Conservation (phyloP, 768 basidiomycete species). For the Tulasnella sp. region DNA sequence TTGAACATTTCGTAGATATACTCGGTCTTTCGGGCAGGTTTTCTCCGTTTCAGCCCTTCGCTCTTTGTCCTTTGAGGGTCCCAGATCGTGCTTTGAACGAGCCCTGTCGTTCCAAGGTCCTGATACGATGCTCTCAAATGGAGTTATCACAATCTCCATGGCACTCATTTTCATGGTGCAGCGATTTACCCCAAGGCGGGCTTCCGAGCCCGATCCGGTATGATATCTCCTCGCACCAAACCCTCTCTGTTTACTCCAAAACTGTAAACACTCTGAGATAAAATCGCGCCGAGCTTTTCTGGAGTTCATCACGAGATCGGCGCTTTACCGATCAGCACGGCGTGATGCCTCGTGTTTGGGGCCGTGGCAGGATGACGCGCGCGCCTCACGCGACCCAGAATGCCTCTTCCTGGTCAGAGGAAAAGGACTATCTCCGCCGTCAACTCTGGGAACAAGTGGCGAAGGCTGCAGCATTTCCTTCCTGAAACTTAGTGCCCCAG, state of each 20-base stretch:
- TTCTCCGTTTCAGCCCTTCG: not conserved
- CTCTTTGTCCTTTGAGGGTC: no score
- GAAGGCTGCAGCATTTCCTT: not conserved
- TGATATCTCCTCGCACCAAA: not conserved
- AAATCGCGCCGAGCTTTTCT: not conserved
- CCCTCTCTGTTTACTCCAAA: not conserved
- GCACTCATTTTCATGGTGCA: no score
- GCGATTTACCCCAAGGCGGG: no score
- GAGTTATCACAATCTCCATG: no score
- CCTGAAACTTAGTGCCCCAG: not conserved
- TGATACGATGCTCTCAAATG: no score
- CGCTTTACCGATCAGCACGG: not conserved
- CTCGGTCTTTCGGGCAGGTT: not conserved
- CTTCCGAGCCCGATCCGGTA: no score
- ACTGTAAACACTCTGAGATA: not conserved
- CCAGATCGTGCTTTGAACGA: no score
- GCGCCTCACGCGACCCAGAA: not conserved
- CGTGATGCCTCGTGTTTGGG: not conserved
- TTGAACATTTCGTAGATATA: constrained; percentile 16
- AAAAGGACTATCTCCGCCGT: not conserved
- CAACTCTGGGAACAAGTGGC: not conserved
- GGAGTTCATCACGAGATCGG: not conserved
- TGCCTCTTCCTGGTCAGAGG: not conserved
- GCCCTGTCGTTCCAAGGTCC: no score
- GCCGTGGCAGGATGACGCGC: not conserved